A percentile compares a stretch with the other conserved stretches of the same genome.
phyloP scores from a whole-genome alignment of 768 basidiomycete genomes.

The Termitomyces heimii region DNA sequence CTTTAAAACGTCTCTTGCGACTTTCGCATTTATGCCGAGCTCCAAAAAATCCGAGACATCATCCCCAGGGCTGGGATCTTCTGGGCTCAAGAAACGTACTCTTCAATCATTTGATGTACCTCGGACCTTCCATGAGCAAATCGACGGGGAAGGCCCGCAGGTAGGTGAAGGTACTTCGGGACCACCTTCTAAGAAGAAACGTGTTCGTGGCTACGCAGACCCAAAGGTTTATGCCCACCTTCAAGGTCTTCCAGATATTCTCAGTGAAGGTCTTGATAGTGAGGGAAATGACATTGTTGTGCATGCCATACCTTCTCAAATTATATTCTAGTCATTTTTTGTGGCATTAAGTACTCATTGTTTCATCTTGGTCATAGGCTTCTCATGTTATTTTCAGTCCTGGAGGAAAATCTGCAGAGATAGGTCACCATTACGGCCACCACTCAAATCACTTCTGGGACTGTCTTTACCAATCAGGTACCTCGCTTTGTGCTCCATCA shows the following conservation, averaged over 20 bases:
- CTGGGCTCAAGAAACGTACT: background rate
- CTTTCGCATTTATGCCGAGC: background rate
- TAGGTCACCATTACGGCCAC: slow-evolving; percentile 76
- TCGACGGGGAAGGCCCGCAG: background rate
- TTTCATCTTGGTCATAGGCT: background rate
- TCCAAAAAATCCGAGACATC: background rate
- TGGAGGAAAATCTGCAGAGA: slow-evolving; percentile 58
- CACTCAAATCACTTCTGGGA: slow-evolving; percentile 82
- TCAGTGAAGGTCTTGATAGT: slow-evolving; percentile 55
- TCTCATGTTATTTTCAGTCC: slow-evolving; percentile 36
- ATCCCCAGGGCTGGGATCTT: background rate
- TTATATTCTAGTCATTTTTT: slow-evolving; percentile 62
- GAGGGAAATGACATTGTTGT: slow-evolving; percentile 8
- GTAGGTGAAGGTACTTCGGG: background rate
- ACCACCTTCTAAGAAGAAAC: slow-evolving; percentile 20
- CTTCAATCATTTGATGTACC: background rate
- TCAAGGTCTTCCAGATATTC: slow-evolving; percentile 42
- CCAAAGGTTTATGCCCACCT: slow-evolving; percentile 52
- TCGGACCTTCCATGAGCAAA: background rate
- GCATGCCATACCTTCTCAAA: background rate
- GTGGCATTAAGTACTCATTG: slow-evolving; percentile 71
- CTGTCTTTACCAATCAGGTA: slow-evolving; percentile 64
- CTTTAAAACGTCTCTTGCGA: background rate
- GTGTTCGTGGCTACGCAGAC: slow-evolving; percentile 34
- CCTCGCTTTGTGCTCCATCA: background rate